A percentile compares a stretch with the other conserved stretches of the same genome.
Evolutionary conservation across 2,329 filamentous ascomycete genomes (phyloP).

Genomic region (Nigrospora oryzae): DNA sequence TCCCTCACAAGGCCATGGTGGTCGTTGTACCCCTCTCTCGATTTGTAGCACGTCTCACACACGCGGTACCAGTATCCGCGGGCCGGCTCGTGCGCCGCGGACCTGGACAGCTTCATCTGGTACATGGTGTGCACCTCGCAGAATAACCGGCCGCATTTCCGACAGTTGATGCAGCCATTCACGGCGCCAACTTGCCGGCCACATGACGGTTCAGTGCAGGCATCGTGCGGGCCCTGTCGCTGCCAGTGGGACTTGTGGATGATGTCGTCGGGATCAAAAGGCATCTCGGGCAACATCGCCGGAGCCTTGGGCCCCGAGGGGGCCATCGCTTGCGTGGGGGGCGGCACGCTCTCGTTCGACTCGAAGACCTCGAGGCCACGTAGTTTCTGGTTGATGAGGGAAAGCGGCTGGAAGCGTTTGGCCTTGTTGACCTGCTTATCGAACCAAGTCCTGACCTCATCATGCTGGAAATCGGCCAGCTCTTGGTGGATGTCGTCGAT

Average conservation of each 20-base stretch:
- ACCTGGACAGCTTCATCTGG: slow-evolving; percentile 92
- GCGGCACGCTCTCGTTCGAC: slow-evolving; percentile 62
- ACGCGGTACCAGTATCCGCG: slow-evolving; percentile 89
- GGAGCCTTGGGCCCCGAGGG: slow-evolving; percentile 24
- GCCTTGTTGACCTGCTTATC: slow-evolving; percentile 90
- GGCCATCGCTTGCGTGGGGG: slow-evolving; percentile 20
- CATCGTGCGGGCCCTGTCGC: slow-evolving; percentile 60
- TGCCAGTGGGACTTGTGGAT: slow-evolving; percentile 91
- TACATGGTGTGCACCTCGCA: slow-evolving; percentile 99
- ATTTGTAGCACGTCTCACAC: slow-evolving; percentile 99
- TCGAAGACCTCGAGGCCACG: slow-evolving; percentile 91
- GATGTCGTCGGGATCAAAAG: slow-evolving; percentile 76
- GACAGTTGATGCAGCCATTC: slow-evolving; percentile 83
- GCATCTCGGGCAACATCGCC: slow-evolving; percentile 24
- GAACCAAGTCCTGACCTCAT: slow-evolving; percentile 96
- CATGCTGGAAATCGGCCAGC: slow-evolving; percentile 77
- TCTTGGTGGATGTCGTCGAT: slow-evolving; percentile 88
- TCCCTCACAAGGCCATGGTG: slow-evolving; percentile 65
- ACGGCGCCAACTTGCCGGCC: slow-evolving; percentile 69
- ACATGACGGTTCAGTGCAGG: slow-evolving; percentile 82
- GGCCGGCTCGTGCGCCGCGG: slow-evolving; percentile 82
- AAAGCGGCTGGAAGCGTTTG: slow-evolving; percentile 85
- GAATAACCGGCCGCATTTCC: slow-evolving; percentile 86
- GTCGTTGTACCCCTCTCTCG: slow-evolving; percentile 90
- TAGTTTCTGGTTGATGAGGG: slow-evolving; percentile 86